Conservation (phyloP, 805 yeast species). For the baker's yeast (Saccharomyces cerevisiae) region DNA sequence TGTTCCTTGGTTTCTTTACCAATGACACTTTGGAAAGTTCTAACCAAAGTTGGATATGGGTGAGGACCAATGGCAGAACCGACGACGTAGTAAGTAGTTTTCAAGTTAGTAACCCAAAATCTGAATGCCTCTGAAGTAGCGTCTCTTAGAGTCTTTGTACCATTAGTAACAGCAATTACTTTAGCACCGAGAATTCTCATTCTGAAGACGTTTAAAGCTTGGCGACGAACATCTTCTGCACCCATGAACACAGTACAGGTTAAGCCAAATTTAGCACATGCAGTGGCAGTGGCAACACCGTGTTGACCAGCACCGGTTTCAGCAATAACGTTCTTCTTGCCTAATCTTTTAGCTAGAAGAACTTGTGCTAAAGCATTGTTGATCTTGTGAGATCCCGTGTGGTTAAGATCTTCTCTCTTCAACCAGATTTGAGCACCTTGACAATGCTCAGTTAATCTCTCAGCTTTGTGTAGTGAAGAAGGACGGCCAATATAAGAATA, state of each 20-base stretch:
- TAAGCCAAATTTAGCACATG: conserved; percentile 87
- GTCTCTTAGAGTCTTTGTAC: conserved; percentile 93
- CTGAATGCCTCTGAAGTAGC: conserved; percentile 97
- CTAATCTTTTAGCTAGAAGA: conserved; percentile 67
- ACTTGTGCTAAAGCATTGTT: conserved; percentile 81
- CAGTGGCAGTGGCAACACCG: conserved; percentile 90
- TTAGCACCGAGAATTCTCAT: conserved; percentile 95
- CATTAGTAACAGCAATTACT: conserved; percentile 87
- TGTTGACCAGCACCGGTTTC: conserved; percentile 94
- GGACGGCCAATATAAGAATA: conserved; percentile 96
- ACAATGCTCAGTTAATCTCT: conserved; percentile 75
- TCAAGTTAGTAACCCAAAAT: conserved; percentile 83
- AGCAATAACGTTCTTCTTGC: conserved; percentile 70
- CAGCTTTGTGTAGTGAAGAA: conserved; percentile 84
- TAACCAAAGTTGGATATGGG: conserved; percentile 95
- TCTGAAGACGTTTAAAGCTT: conserved; percentile 94
- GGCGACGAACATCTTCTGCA: conserved; percentile 97
- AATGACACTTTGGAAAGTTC: conserved; percentile 96
- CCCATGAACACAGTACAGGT: conserved; percentile 97
- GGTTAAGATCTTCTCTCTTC: conserved; percentile 92
- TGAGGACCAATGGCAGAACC: conserved; percentile 99
- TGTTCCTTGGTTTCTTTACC: conserved; percentile 93
- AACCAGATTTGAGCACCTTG: conserved; percentile 98
- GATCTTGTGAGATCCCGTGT: conserved; percentile 82
- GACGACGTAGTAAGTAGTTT: conserved; percentile 86